Evolutionary conservation across 75 land plant species (phyloP), one percentile per base, ranked within the genome.

Genomic region (Pinus albicaulis): DNA sequence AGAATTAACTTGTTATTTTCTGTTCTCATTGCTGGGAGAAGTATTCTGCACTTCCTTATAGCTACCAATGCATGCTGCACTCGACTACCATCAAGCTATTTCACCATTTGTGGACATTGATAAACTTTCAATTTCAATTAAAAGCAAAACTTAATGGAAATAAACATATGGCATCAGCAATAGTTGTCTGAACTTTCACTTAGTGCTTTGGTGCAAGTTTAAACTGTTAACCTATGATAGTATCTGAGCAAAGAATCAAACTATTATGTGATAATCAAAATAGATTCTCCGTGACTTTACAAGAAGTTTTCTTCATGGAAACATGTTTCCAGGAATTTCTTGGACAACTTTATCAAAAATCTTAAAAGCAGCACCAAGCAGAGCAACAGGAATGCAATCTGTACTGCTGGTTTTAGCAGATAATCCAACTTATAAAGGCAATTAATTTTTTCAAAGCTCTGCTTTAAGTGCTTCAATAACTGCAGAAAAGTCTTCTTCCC

Each of bases 401-500:
- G 24, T 20, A 68, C 48, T 44, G 48, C 0, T 44, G 48, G 48
- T 0, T 44, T 7, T 44, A 44, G 52, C 36, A 38, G 71, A 41
- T 38, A 68, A 64, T 68, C 71, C 6, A 20, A 68, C 22, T 16
- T 38, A 64, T 64, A 20, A 41, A 68, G 38, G 44, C 19, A 38
- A 10, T 68, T 68, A 20, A 41, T n/a, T 41, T 64, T 44, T 41
- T 68, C 22, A n/a, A 20, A 79, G 38, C 28, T 86, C 82, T 1
- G 57, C 71, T 77, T 81, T 89, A 75, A 92, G 61, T 69, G 88
- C 86, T 82, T 94, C 86, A 64, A 87, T 82, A 14, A 95, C 92
- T 34, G 98, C 96, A 15, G 96, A 95, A 80, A 95, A 95, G 58
- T 95, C 98, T 22, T 91, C 77, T 63, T 95, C 94, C 20, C 93